Conservation (phyloP, 805 yeast species). For the Kazachstania viticola region DNA sequence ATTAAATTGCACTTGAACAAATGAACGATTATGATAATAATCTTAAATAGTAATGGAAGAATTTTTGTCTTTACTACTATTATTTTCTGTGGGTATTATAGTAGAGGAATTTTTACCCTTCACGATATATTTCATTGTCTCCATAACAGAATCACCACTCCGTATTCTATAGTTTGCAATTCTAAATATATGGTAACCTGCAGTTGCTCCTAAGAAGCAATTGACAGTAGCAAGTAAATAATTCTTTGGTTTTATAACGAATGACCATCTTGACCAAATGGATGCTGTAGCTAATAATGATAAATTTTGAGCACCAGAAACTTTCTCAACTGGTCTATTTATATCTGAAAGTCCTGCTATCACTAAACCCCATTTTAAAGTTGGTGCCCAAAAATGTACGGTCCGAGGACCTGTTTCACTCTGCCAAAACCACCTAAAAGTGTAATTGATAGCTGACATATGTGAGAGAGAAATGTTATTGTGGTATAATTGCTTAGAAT, state of each 20-base stretch:
- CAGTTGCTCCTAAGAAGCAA: conserved; percentile 85
- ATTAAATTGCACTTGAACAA: too few relatives aligned
- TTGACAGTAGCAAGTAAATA: conserved; percentile 83
- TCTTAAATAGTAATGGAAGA: too few relatives aligned
- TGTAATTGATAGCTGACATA: conserved; percentile 16
- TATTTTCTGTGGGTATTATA: too few relatives aligned
- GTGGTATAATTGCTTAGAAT: too few relatives aligned
- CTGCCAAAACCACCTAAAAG: conserved; percentile 58
- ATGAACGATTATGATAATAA: too few relatives aligned
- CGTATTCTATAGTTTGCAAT: conserved; percentile 53
- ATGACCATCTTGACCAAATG: conserved; percentile 98
- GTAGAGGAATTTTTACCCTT: too few relatives aligned
- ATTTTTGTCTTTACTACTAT: too few relatives aligned
- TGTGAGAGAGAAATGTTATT: too few relatives aligned
- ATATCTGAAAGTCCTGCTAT: conserved; percentile 84
- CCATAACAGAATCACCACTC: conserved; percentile 49
- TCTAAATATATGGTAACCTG: conserved; percentile 73
- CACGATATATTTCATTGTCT: conserved; percentile 47
- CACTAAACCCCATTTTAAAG: conserved; percentile 80
- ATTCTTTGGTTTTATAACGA: conserved; percentile 86
- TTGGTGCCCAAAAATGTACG: conserved; percentile 93
- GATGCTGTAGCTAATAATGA: conserved; percentile 87
- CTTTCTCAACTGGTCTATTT: conserved; percentile 83
- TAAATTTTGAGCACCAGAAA: conserved; percentile 59
- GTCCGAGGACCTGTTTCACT: conserved; percentile 95